Conservation (phyloP, 2,329 filamentous ascomycete species). For the Pseudopithomyces chartarum region DNA sequence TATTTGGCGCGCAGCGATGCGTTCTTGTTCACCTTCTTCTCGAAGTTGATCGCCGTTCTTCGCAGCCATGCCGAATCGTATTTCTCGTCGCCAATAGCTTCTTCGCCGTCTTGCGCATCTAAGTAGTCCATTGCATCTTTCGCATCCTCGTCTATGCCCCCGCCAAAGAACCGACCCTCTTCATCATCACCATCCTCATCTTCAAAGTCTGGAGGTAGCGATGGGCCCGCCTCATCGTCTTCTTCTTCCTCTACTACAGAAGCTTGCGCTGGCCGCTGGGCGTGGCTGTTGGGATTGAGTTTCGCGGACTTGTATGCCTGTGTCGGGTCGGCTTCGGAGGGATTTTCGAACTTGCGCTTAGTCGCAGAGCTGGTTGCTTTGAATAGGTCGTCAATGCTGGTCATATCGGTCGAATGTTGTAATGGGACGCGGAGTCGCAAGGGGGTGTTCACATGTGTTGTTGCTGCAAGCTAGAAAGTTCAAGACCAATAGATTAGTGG, state of each 20-base stretch:
- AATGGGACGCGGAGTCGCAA: neutral
- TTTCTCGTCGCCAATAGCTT: conserved; percentile 66
- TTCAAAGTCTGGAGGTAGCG: conserved; percentile 60
- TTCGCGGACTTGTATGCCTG: conserved; percentile 66
- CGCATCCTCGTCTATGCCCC: conserved; percentile 81
- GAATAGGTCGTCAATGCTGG: conserved; percentile 67
- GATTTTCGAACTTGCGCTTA: conserved; percentile 66
- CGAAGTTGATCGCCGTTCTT: conserved; percentile 79
- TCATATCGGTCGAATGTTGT: conserved; percentile 48
- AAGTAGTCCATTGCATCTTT: conserved; percentile 87
- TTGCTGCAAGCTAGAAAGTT: neutral
- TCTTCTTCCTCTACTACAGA: conserved; percentile 54
- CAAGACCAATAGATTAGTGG: neutral
- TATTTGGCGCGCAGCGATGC: conserved; percentile 85
- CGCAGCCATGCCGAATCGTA: conserved; percentile 85
- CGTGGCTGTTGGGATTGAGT: conserved; percentile 55
- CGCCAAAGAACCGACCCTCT: conserved; percentile 93
- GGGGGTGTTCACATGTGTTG: neutral
- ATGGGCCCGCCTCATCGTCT: conserved; percentile 56
- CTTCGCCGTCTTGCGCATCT: conserved; percentile 67
- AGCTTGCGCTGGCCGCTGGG: conserved; percentile 53
- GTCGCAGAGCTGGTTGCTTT: conserved; percentile 58
- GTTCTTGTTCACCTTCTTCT: conserved; percentile 90
- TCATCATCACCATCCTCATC: conserved; percentile 70
- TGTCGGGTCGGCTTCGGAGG: conserved; percentile 59